Conservation (phyloP, 768 basidiomycete genomes). For the Dioszegia aurantiaca region DNA sequence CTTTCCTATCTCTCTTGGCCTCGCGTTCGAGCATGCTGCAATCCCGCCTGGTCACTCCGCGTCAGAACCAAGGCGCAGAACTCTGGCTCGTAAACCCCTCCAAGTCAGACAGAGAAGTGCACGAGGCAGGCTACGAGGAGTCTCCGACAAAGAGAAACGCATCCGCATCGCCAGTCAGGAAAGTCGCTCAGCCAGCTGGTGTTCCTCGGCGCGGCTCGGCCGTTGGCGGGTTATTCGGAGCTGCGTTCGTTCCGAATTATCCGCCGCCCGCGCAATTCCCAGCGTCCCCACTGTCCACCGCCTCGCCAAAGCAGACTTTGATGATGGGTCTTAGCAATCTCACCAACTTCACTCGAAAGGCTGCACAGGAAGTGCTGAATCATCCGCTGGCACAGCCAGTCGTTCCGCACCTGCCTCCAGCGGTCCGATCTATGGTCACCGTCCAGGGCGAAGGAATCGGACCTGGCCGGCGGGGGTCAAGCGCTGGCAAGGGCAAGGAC, state of each 20-base stretch:
- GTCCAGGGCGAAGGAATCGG: constrained; percentile 73
- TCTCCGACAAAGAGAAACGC: constrained; percentile 16
- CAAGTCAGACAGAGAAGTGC: constrained; percentile 83
- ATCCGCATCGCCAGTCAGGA: constrained; percentile 13
- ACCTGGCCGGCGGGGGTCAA: constrained; percentile 63
- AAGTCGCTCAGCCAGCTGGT: neutral
- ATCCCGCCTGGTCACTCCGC: constrained; percentile 60
- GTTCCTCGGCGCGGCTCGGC: neutral
- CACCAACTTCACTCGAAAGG: constrained; percentile 85
- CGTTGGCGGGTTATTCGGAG: neutral
- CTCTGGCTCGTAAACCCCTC: constrained; percentile 91
- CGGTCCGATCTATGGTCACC: constrained; percentile 82
- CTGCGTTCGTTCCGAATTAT: constrained; percentile 10
- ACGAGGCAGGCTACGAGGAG: constrained; percentile 59
- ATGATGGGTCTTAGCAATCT: constrained; percentile 93
- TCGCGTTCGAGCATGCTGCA: constrained; percentile 77
- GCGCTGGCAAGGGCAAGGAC: constrained; percentile 55
- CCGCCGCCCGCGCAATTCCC: constrained; percentile 43
- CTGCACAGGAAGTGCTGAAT: constrained; percentile 89
- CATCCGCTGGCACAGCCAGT: constrained; percentile 96
- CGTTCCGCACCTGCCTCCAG: constrained; percentile 90
- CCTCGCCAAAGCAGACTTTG: constrained; percentile 56
- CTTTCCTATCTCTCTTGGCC: constrained; percentile 71
- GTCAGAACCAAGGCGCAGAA: constrained; percentile 60
- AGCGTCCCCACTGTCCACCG: constrained; percentile 23